Conservation (phyloP, 2,329 filamentous ascomycete genomes). For the Cladophialophora chaetospira region DNA sequence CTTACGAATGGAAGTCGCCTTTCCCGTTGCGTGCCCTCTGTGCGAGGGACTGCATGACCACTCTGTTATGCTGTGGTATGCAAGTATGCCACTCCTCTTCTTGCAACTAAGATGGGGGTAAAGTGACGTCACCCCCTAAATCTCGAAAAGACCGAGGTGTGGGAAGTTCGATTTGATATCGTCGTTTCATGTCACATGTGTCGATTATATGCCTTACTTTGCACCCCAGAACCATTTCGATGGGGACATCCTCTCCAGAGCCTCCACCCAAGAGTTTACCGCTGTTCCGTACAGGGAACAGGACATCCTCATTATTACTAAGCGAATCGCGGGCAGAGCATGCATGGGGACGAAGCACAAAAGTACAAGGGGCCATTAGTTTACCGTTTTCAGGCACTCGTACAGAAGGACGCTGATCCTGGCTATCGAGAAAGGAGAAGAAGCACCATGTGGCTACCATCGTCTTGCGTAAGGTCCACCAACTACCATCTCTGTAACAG, state of each 20-base stretch:
- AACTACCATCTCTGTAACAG: too few relatives aligned
- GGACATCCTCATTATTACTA: neutral
- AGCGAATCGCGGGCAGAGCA: too few relatives aligned
- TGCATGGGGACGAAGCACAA: neutral
- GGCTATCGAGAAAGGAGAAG: neutral
- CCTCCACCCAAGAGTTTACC: too few relatives aligned
- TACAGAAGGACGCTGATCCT: neutral
- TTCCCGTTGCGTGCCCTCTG: neutral
- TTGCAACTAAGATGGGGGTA: neutral
- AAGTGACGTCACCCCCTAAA: neutral
- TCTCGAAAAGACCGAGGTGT: too few relatives aligned
- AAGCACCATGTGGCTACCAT: too few relatives aligned
- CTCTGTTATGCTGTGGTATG: neutral
- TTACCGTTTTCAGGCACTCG: neutral
- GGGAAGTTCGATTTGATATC: too few relatives aligned
- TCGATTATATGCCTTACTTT: too few relatives aligned
- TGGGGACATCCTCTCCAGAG: too few relatives aligned
- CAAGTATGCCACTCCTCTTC: too few relatives aligned
- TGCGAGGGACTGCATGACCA: neutral
- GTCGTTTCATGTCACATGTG: too few relatives aligned
- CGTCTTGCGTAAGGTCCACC: too few relatives aligned
- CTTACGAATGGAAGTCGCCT: neutral
- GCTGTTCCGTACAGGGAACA: neutral
- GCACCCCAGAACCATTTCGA: too few relatives aligned
- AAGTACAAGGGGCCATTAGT: constrained; percentile 10